phyloP scores from a whole-genome alignment of 1,284 basidiomycete species.

The Puccinia horiana region DNA sequence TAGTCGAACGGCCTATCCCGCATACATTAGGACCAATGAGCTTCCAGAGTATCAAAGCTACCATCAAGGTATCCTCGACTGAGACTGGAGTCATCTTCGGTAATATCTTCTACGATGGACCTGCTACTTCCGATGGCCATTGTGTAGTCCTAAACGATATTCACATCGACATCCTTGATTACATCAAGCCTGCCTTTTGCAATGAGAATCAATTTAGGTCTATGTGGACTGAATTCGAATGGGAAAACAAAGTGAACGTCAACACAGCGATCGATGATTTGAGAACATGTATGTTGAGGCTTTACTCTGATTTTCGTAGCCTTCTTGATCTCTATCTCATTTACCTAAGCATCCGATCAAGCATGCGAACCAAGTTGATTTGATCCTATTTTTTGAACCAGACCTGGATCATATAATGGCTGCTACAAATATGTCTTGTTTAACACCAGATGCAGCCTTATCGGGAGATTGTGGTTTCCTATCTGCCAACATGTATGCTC shows the following conservation, averaged over 20 bases:
- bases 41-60: constrained; percentile 98
- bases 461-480: constrained; percentile 92
- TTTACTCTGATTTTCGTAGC: not conserved
- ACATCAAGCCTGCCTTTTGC: constrained; percentile 95
- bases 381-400: not conserved
- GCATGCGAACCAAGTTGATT: not conserved
- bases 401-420: constrained; percentile 85
- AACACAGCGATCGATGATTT: constrained; percentile 67
- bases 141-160: constrained; percentile 91
- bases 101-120: constrained; percentile 95
- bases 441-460: constrained; percentile 88
- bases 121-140: constrained; percentile 73
- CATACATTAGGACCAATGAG: constrained; percentile 93
- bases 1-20: constrained; percentile 89
- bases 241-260: constrained; percentile 96
- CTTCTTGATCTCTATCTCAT: constrained; percentile 7
- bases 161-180: constrained; percentile 99
- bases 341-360: not conserved
- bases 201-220: constrained; percentile 87
- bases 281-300: constrained; percentile 28
- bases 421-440: constrained; percentile 89
- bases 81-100: constrained; percentile 99
- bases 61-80: constrained; percentile 95
- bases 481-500: constrained; percentile 88
- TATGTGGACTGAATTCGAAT: constrained; percentile 98